Conservation (phyloP, 495 filamentous ascomycete species). For the Umbilicaria muhlenbergii region DNA sequence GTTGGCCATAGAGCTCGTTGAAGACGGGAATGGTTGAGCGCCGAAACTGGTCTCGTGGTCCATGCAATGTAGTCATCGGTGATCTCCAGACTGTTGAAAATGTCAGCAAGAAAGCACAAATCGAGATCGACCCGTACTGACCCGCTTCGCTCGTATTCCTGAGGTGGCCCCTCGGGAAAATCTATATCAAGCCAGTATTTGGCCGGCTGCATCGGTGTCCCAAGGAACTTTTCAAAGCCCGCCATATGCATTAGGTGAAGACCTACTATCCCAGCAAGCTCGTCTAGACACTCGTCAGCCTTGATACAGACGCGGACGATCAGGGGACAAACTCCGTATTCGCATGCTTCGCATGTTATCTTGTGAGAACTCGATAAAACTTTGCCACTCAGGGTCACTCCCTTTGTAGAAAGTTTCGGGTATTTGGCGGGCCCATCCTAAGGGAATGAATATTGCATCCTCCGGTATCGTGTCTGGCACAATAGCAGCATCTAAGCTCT, state of each 20-base stretch:
- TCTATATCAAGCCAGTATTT: slow-evolving; percentile 43
- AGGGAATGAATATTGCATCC: slow-evolving; percentile 43
- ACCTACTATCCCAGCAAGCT: slow-evolving; percentile 33
- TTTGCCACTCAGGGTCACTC: slow-evolving; percentile 55
- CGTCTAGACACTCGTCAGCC: slow-evolving; percentile 21
- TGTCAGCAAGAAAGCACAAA: slow-evolving; percentile 5
- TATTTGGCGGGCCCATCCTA: slow-evolving; percentile 36
- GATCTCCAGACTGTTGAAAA: slow-evolving; percentile 33
- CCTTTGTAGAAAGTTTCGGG: slow-evolving; percentile 38
- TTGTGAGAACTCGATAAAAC: slow-evolving; percentile 41
- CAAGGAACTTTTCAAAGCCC: slow-evolving; percentile 26
- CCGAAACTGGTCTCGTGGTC: slow-evolving; percentile 29
- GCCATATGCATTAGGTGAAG: slow-evolving; percentile 16
- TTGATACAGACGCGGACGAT: no score
- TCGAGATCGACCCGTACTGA: slow-evolving; percentile 17
- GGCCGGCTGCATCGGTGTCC: slow-evolving; percentile 29
- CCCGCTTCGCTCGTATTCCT: slow-evolving; percentile 43
- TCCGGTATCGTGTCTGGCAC: slow-evolving; percentile 13
- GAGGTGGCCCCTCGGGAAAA: slow-evolving; percentile 43
- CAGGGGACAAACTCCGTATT: no score
- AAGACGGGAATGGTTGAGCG: slow-evolving; percentile 22
- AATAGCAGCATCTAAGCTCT: no score
- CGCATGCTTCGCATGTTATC: slow-evolving; percentile 26
- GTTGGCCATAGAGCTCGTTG: slow-evolving; percentile 25
- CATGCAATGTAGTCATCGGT: slow-evolving; percentile 33